Conservation (phyloP, 768 basidiomycete genomes). For the Amanita muscaria region DNA sequence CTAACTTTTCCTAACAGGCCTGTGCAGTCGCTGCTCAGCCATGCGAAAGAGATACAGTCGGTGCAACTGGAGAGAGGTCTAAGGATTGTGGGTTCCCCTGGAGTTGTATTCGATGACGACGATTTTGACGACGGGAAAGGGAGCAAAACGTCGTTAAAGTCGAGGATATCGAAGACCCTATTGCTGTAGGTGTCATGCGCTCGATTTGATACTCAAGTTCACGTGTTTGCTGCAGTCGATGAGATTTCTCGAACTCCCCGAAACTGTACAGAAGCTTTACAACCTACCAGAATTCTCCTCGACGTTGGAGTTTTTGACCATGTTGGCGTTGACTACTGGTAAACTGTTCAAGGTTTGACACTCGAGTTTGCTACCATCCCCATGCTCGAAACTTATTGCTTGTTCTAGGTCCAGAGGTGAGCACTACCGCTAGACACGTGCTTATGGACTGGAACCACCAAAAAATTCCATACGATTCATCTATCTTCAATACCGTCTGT, state of each 20-base stretch:
- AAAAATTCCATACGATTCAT: slow-evolving; percentile 89
- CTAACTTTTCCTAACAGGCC: slow-evolving; percentile 36
- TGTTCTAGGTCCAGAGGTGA: slow-evolving; percentile 75
- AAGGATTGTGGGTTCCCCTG: slow-evolving; percentile 90
- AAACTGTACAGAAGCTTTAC: slow-evolving; percentile 79
- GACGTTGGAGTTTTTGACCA: slow-evolving; percentile 80
- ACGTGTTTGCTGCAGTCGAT: slow-evolving; percentile 49
- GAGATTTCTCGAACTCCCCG: slow-evolving; percentile 77
- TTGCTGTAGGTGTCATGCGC: slow-evolving; percentile 57
- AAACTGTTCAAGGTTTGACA: slow-evolving; percentile 66
- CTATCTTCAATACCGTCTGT: slow-evolving; percentile 63
- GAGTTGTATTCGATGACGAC: slow-evolving; percentile 91
- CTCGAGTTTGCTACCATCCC: background rate
- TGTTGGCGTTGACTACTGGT: slow-evolving; percentile 78
- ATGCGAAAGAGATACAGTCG: slow-evolving; percentile 87
- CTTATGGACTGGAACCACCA: slow-evolving; percentile 93
- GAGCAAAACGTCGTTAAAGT: slow-evolving; percentile 79
- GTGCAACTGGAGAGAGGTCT: slow-evolving; percentile 89
- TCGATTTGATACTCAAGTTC: background rate
- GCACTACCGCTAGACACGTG: slow-evolving; percentile 72
- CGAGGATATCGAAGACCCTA: slow-evolving; percentile 86
- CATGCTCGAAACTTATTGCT: background rate
- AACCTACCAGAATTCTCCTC: slow-evolving; percentile 66
- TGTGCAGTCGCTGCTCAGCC: slow-evolving; percentile 93
- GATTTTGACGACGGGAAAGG: slow-evolving; percentile 36